A percentile compares a stretch with the other conserved stretches of the same genome.
Conservation (phyloP, 75 land plant genomes). For the Cupressus sempervirens region DNA sequence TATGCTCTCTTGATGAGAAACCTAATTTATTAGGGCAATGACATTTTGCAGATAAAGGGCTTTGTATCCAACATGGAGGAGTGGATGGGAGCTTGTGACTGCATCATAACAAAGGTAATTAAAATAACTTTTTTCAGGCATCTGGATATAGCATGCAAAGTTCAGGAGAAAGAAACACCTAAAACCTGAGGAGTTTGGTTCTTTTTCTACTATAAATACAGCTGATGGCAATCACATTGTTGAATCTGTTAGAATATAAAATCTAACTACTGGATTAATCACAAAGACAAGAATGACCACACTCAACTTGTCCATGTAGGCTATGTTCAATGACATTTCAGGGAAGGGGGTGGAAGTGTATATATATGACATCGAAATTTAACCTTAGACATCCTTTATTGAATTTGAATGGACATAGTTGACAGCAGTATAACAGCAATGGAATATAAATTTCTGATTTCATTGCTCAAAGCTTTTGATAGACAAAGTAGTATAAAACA, state of each 20-base stretch:
- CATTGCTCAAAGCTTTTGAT: too few relatives aligned
- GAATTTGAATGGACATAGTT: too few relatives aligned
- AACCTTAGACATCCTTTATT: too few relatives aligned
- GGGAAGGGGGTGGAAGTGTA: too few relatives aligned
- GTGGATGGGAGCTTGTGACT: constrained; percentile 98
- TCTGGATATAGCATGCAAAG: background rate
- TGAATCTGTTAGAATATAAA: background rate
- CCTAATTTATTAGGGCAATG: background rate
- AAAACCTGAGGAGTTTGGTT: background rate
- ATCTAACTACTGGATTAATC: background rate
- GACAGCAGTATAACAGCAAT: too few relatives aligned
- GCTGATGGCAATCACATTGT: background rate
- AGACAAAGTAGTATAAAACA: too few relatives aligned
- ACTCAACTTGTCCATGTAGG: constrained; percentile 2
- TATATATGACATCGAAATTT: too few relatives aligned
- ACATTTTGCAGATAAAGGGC: constrained; percentile 60
- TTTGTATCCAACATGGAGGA: constrained; percentile 89
- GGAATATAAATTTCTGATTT: too few relatives aligned
- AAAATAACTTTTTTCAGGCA: background rate
- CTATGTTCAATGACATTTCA: background rate
- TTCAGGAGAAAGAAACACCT: background rate
- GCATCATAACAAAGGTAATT: constrained; percentile 85
- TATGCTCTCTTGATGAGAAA: background rate
- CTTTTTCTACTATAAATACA: background rate
- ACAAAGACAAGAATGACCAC: background rate